Conservation (phyloP, 257 asterid genomes). For the Avicennia marina region DNA sequence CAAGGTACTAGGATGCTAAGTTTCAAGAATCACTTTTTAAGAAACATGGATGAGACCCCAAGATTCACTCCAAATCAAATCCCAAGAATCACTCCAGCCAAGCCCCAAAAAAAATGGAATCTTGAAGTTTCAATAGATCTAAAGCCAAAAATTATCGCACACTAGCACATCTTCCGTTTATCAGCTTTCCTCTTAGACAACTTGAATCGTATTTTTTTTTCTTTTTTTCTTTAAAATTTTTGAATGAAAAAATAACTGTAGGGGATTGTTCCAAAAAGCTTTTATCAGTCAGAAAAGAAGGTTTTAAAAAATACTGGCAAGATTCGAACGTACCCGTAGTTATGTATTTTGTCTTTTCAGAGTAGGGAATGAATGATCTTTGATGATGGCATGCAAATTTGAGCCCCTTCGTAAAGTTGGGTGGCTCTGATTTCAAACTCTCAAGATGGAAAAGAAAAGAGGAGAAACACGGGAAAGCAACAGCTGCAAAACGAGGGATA, state of each 20-base stretch:
- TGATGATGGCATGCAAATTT: conserved; percentile 53
- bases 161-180: no score
- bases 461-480: conserved; percentile 29
- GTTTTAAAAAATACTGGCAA: conserved; percentile 17
- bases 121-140: conserved; percentile 3
- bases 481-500: conserved; percentile 22
- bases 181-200: no score
- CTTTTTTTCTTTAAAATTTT: neutral
- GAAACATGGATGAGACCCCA: no score
- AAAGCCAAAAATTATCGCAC: neutral
- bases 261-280: neutral
- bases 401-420: conserved; percentile 37
- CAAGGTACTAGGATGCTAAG: no score
- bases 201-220: neutral
- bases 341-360: conserved; percentile 17
- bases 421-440: conserved; percentile 62
- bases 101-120: no score
- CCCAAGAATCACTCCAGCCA: conserved; percentile 36
- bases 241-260: conserved; percentile 67
- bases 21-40: neutral
- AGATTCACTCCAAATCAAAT: conserved; percentile 6
- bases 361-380: conserved; percentile 3
- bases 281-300: neutral
- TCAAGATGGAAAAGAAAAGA: conserved; percentile 54
- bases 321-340: conserved; percentile 50